Evolutionary conservation across 73 alveolate genomes (phyloP), one percentile per base, ranked within the genome.

Genomic region (Paramecium caudatum): DNA sequence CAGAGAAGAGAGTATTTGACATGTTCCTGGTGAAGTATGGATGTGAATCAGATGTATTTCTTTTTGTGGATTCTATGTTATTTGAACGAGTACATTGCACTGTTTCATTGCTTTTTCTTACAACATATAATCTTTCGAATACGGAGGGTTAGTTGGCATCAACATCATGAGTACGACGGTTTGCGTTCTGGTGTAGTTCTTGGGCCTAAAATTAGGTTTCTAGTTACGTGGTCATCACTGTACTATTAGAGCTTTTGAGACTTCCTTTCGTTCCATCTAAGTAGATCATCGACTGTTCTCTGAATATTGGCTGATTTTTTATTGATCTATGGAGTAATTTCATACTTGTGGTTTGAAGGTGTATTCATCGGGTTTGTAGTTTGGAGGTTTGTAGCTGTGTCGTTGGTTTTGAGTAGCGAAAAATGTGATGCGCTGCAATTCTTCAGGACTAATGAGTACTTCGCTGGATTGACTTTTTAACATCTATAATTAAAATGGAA

Each of bases 261-360:
- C 32, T 74, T 74, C 47, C 88, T 74, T 45, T 74, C 88, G 43
- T 74, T 74, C 88, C 88, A 74, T 74, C 69, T 30, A 36, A 41
- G 8, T 7, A 74, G 65, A 74, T 74, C 88, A 45, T 74, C 88
- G 32, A 74, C 68, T 41, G 88, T 74, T 45, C 88, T 74, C 55
- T 74, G 10, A n/a, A 74, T 27, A 15, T 16, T 36, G n/a, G 30
- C 46, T 6, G 88, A 74, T 74, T 74, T 74, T 41, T 74, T 74
- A 21, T 74, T 74, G 17, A 74, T 74, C 68, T 74, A 36, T 3
- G 16, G 15, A 16, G 8, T 55, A 25, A 65, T 65, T 65, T 8
- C 50, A 7, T 65, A 65, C 83, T 0, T 4, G 15, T 41, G 88
- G 88, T n/a, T 74, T 74, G 37, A 74, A 74, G 10, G 69, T 19